Base-by-base conservation (phyloP, 2,329 filamentous ascomycete species). In the Niveomyces coronatus region DNA sequence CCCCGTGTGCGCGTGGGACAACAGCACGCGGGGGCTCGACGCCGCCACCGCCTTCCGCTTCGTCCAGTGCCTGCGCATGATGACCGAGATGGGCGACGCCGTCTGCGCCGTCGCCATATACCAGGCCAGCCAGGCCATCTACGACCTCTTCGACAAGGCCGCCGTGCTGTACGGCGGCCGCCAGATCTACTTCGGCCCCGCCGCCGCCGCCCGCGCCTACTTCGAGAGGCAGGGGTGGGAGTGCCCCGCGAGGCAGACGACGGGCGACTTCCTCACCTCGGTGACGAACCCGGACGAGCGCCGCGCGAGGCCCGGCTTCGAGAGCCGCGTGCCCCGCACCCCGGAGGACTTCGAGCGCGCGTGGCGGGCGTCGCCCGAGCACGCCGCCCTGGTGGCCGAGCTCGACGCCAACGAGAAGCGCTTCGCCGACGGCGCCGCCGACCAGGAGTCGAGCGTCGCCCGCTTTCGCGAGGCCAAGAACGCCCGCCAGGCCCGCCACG, bases 151-250 rank as follows among this genome's bases (percentile, higher is more conserved):
- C 48, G 82, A 89, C 59, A 87, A 87, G 53, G 75, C 74, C 0
- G 68, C 77, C 0, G 79, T 89, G 0, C 62, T 88, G 0, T 86
- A 88, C 50, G 79, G 87, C 51, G 85, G 84, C 1, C 70, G 79
- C 0, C 74, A 88, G 51, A 88, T 88, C 44, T 89, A 76, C 61
- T 88, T 80, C 45, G 85, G 84, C 0, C 71, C 73, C 0, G 71
- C 76, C 0, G 53, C 49, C 5, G 54, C 64, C 3, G 83, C 82
- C 0, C 77, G 70, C 48, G 53, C 54, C 0, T 87, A 76, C 56
- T 87, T 88, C 43, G 72, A 77, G 48, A 60, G 69, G 10, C 74
- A 82, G 57, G 83, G 83, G 28, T 88, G 75, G 68, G 54, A 70
- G 23, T 85, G 80, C 47, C 79, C 79, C 0, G 56, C 67, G 3